phyloP scores from a whole-genome alignment of 192 early-diverging fungal species.

The Tieghemiomyces parasiticus region DNA sequence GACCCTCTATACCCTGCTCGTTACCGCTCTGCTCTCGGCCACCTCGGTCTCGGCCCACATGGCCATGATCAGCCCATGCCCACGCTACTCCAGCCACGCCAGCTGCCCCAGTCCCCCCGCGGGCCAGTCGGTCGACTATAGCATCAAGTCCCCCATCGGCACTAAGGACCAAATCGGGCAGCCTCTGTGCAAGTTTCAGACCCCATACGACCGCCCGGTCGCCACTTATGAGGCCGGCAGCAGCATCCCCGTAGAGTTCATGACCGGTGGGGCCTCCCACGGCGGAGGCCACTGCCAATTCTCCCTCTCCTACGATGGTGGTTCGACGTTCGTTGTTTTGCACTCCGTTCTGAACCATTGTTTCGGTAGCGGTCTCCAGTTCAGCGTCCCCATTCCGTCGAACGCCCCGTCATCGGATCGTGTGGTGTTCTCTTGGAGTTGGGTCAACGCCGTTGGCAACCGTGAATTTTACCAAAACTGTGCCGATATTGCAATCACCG shows the following conservation, averaged over 20 bases:
- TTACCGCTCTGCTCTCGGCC: too few species aligned
- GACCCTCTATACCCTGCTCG: too few species aligned
- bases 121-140: too few species aligned
- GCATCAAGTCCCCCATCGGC: too few species aligned
- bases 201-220: not conserved
- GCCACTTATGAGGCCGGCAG: not conserved
- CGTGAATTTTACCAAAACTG: conserved; percentile 36
- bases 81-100: too few species aligned
- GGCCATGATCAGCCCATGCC: too few species aligned
- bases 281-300: conserved; percentile 37
- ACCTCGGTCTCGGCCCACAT: too few species aligned
- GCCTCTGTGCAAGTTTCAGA: not conserved
- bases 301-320: conserved; percentile 28
- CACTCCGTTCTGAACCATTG: conserved; percentile 16
- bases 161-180: too few species aligned
- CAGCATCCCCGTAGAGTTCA: not conserved
- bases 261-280: conserved; percentile 11
- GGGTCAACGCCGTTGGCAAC: conserved; percentile 35
- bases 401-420: conserved; percentile 21
- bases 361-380: conserved; percentile 1
- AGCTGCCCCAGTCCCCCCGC: too few species aligned
- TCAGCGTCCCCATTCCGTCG: conserved; percentile 22
- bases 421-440: conserved; percentile 28
- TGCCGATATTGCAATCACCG: conserved; percentile 24
- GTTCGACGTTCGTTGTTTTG: conserved; percentile 23